These are phyloP conservation scores for Dichomitus squalens DNA, from an alignment of 1,284 basidiomycete species.

Conservation along the genomic window DNA sequence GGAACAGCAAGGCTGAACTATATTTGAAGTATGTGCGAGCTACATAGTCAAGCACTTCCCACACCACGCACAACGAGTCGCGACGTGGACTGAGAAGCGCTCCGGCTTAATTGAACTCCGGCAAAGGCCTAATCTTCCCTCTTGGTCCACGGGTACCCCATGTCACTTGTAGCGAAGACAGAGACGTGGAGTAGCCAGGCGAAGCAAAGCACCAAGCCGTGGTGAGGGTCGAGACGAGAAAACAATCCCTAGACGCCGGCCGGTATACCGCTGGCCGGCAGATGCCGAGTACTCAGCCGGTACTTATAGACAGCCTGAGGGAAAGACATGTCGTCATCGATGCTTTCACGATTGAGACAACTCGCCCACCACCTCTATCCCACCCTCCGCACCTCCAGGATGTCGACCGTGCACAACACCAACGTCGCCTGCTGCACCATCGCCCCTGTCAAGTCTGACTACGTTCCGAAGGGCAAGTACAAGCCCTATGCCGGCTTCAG, in stretches of 20 bases:
- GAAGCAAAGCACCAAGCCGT: constrained; percentile 35
- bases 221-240: constrained; percentile 37
- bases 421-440: constrained; percentile 64
- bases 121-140: constrained; percentile 36
- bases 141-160: constrained; percentile 51
- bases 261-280: constrained; percentile 4
- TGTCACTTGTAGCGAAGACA: constrained; percentile 31
- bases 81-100: constrained; percentile 53
- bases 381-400: constrained; percentile 26
- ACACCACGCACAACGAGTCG: constrained; percentile 40
- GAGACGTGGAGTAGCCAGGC: constrained; percentile 47
- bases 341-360: constrained; percentile 46
- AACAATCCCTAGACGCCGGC: background rate
- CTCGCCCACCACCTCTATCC: constrained; percentile 44
- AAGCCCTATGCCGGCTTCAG: constrained; percentile 44
- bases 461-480: constrained; percentile 51
- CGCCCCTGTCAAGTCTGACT: constrained; percentile 54
- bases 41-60: constrained; percentile 76
- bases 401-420: constrained; percentile 53
- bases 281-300: constrained; percentile 9
- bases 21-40: constrained; percentile 50
- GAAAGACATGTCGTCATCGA: constrained; percentile 26
- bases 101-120: constrained; percentile 81
- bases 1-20: background rate
- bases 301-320: constrained; percentile 1